These are phyloP conservation scores for Pseudoscleropodium purum DNA, from an alignment of 225 moss, liverwort and hornwort genomes.

Conservation along the genomic window DNA sequence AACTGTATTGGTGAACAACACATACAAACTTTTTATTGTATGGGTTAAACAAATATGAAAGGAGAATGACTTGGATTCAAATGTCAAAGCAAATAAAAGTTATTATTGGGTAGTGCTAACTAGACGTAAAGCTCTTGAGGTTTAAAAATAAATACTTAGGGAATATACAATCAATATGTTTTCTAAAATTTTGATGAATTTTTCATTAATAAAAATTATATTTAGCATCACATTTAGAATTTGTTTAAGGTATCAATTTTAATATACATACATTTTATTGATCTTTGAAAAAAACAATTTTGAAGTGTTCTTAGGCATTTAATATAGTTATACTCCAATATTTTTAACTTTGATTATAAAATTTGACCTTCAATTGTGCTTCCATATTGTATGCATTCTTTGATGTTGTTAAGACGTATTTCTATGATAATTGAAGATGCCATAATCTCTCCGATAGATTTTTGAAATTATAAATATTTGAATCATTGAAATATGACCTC, in stretches of 20 bases:
- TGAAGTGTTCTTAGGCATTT: neutral
- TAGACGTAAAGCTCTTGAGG: neutral
- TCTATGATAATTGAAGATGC: neutral
- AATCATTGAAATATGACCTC: neutral
- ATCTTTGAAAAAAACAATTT: neutral
- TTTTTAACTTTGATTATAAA: neutral
- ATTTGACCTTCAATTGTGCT: neutral
- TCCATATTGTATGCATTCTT: neutral
- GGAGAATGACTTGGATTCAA: too few species aligned
- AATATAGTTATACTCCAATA: neutral
- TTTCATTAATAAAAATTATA: neutral
- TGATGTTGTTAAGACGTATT: fast-evolving
- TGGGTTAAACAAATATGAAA: neutral
- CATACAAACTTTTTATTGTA: too few species aligned
- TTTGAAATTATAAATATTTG: neutral
- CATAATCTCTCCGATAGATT: neutral
- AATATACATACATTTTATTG: neutral
- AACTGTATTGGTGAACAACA: neutral
- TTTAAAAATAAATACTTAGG: neutral
- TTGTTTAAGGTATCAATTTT: fast-evolving
- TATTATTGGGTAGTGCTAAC: neutral
- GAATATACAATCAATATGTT: neutral
- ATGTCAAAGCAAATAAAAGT: too few species aligned
- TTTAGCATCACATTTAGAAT: neutral
- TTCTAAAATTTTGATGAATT: neutral